Conservation (phyloP, 352 stramenopile genomes). For the Phytopythium montanum region DNA sequence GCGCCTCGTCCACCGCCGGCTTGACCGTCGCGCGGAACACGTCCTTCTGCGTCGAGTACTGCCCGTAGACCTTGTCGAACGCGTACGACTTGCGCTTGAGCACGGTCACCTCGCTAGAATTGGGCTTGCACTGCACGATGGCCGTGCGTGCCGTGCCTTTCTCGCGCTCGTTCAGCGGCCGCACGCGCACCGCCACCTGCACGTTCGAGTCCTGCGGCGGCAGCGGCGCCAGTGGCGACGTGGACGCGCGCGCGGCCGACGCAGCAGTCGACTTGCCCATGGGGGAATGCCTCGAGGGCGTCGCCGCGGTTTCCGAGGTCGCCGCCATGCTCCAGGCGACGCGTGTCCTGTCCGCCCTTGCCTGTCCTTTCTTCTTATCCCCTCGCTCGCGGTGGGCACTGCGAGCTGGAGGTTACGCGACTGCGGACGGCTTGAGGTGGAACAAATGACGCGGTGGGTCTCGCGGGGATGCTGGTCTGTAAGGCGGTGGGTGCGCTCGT, state of each 20-base stretch:
- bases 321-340: not conserved
- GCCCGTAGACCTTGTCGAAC: conserved; percentile 92
- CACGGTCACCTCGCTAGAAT: conserved; percentile 83
- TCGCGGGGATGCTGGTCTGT: too few species aligned
- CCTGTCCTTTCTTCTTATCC: conserved; percentile 5
- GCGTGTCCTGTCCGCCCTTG: not conserved
- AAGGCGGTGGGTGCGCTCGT: too few species aligned
- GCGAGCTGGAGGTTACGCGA: too few species aligned
- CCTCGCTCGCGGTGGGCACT: not conserved
- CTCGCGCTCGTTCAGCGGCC: conserved; percentile 87
- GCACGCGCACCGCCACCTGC: conserved; percentile 89
- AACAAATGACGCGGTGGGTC: too few species aligned
- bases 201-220: conserved; percentile 59
- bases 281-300: conserved; percentile 3
- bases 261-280: conserved; percentile 1
- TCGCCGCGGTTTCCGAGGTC: not conserved
- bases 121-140: conserved; percentile 85
- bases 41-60: conserved; percentile 97
- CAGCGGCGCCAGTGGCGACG: conserved; percentile 7
- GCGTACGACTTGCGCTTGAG: conserved; percentile 89
- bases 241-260: conserved; percentile 7
- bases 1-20: conserved; percentile 95
- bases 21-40: conserved; percentile 93
- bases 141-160: conserved; percentile 66
- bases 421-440: too few species aligned